Percentiles rank a stretch among this genome's conserved stretches.
Conservation (phyloP, 495 filamentous ascomycete species). For the Penicillium antarcticum region DNA sequence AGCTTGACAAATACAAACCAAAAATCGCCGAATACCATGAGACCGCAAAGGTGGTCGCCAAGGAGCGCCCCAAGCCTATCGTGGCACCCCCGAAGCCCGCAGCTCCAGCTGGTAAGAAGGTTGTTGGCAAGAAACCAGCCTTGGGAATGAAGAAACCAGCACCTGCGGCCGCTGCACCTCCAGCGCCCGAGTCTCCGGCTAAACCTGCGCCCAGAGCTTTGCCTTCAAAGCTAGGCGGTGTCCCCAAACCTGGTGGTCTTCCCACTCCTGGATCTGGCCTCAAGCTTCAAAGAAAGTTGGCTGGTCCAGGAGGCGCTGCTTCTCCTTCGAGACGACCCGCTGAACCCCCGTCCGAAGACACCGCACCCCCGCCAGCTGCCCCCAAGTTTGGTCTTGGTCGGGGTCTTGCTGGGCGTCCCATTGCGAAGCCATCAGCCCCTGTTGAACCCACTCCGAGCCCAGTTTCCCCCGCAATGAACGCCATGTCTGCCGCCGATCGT, state of each 20-base stretch:
- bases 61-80: conserved; percentile 88
- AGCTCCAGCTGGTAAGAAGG: conserved; percentile 44
- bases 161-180: conserved; percentile 53
- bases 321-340: conserved; percentile 63
- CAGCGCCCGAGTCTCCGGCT: conserved; percentile 48
- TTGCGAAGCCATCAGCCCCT: conserved; percentile 68
- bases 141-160: conserved; percentile 52
- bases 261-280: conserved; percentile 56
- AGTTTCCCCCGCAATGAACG: conserved; percentile 50
- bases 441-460: conserved; percentile 40
- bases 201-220: conserved; percentile 59
- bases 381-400: conserved; percentile 68
- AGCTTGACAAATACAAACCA: conserved; percentile 93
- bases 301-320: conserved; percentile 54
- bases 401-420: conserved; percentile 78
- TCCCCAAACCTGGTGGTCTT: conserved; percentile 65
- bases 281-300: conserved; percentile 66
- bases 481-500: conserved; percentile 69
- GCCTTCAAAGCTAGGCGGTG: conserved; percentile 59
- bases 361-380: conserved; percentile 51
- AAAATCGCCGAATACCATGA: conserved; percentile 80
- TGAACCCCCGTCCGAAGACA: conserved; percentile 52
- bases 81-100: conserved; percentile 60
- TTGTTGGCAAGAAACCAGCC: conserved; percentile 50
- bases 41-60: conserved; percentile 90